Evolutionary conservation across 116 monocot genomes (phyloP).

Genomic region (Iris pallida): DNA sequence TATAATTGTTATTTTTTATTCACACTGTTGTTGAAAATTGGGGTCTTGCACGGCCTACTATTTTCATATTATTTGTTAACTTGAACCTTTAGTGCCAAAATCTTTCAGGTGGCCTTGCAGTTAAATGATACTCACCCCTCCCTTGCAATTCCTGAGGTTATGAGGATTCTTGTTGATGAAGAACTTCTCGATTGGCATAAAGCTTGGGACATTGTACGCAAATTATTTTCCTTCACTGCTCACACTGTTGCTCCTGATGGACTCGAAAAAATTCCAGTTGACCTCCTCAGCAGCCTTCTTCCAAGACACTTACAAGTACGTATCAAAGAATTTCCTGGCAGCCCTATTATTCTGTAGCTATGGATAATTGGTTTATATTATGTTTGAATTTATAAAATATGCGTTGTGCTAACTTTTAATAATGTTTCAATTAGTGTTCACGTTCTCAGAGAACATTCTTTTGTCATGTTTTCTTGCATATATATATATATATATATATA

Average conservation of each 20-base stretch:
- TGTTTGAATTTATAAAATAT: too few species aligned
- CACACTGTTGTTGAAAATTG: not conserved
- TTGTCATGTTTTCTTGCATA: too few species aligned
- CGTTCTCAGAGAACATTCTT: too few species aligned
- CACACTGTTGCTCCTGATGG: slow-evolving; percentile 28
- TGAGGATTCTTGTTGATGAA: slow-evolving; percentile 32
- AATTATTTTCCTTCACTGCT: slow-evolving; percentile 28
- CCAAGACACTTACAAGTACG: slow-evolving; percentile 30
- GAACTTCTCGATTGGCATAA: slow-evolving; percentile 24
- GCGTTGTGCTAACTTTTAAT: too few species aligned
- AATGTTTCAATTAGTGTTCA: too few species aligned
- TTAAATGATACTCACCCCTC: slow-evolving; percentile 37
- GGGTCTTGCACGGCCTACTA: not conserved
- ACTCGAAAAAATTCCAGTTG: slow-evolving; percentile 30
- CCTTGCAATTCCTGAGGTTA: slow-evolving; percentile 31
- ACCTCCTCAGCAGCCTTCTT: slow-evolving; percentile 26
- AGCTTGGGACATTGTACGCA: slow-evolving; percentile 24
- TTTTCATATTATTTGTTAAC: slow-evolving; percentile 3
- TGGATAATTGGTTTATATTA: too few species aligned
- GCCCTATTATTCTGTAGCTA: too few species aligned
- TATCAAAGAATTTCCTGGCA: too few species aligned
- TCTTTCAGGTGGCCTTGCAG: slow-evolving; percentile 30
- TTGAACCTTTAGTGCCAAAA: slow-evolving; percentile 5
- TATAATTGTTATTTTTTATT: not conserved
- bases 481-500: too few species aligned